Evolutionary conservation across 768 basidiomycete genomes (phyloP).

Genomic region (Tulasnella sp.): DNA sequence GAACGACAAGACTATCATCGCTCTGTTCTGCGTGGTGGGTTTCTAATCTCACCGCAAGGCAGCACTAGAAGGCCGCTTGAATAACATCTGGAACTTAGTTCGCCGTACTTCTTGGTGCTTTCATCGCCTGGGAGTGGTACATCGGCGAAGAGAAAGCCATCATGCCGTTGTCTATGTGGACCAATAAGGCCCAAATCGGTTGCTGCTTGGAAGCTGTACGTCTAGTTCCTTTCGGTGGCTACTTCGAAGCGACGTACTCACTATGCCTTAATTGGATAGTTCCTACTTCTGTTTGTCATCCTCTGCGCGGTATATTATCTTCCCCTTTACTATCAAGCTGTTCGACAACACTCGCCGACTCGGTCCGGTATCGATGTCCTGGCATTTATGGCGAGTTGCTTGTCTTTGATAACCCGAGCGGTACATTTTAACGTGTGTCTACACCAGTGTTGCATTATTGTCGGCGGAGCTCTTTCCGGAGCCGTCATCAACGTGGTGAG

Average conservation of each 20-base stretch:
- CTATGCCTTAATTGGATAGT: not conserved
- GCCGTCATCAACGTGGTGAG: conserved; percentile 19
- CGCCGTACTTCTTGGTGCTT: not conserved
- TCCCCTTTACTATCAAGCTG: conserved; percentile 16
- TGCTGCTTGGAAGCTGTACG: conserved; percentile 16
- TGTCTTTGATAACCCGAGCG: not conserved
- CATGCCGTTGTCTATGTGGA: conserved; percentile 26
- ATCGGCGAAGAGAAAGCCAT: conserved; percentile 25
- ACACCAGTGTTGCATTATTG: conserved; percentile 18
- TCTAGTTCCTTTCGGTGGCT: not conserved
- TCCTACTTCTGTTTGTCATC: not conserved
- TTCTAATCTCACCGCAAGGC: not conserved
- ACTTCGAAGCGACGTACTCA: not conserved
- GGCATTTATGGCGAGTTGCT: conserved; percentile 22
- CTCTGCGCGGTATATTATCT: conserved; percentile 14
- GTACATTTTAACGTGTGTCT: not conserved
- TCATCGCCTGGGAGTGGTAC: conserved; percentile 22
- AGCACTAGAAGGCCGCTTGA: not conserved
- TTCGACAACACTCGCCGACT: conserved; percentile 21
- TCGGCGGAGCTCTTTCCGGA: conserved; percentile 25
- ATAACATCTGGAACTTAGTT: not conserved
- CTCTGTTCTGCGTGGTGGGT: conserved; percentile 17
- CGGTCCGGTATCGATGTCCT: conserved; percentile 28
- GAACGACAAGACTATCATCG: conserved; percentile 27
- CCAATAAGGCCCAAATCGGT: conserved; percentile 23